phyloP scores from a whole-genome alignment of 192 early-diverging fungal species.

The Coemansia umbellata region DNA sequence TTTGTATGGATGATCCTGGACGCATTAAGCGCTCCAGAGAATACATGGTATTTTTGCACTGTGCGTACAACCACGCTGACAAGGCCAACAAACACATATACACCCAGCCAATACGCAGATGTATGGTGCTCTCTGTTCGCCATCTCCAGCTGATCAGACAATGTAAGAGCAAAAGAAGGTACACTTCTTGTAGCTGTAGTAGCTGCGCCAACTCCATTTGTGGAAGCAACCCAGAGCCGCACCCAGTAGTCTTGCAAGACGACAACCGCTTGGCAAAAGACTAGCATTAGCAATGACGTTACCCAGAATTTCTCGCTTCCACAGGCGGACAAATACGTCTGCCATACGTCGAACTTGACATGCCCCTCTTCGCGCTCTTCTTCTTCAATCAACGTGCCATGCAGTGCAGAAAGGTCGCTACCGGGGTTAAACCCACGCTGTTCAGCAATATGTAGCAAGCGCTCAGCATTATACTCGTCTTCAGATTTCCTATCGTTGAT shows the following conservation, averaged over 20 bases:
- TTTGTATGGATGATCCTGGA: slow-evolving; percentile 55
- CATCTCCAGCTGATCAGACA: background rate
- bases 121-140: slow-evolving; percentile 21
- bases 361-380: slow-evolving; percentile 77
- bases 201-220: background rate
- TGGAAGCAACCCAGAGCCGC: slow-evolving; percentile 54
- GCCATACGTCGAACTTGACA: slow-evolving; percentile 70
- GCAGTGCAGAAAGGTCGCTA: slow-evolving; percentile 7
- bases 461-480: slow-evolving; percentile 22
- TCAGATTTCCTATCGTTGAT: slow-evolving; percentile 13
- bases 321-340: slow-evolving; percentile 64
- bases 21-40: slow-evolving; percentile 55
- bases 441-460: slow-evolving; percentile 15
- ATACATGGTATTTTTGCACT: slow-evolving; percentile 44
- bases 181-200: too few species aligned
- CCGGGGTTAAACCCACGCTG: slow-evolving; percentile 39
- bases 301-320: slow-evolving; percentile 62
- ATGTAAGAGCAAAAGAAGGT: too few species aligned
- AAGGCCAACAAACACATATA: slow-evolving; percentile 61
- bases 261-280: slow-evolving; percentile 37
- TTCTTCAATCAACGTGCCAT: slow-evolving; percentile 66
- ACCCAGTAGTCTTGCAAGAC: slow-evolving; percentile 65
- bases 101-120: slow-evolving; percentile 59
- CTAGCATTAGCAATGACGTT: slow-evolving; percentile 44
- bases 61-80: slow-evolving; percentile 33